A percentile compares a stretch with the other conserved stretches of the same genome.
These are phyloP conservation scores for Phytopythium helicoides DNA, from an alignment of 352 stramenopile species.

Conservation along the genomic window DNA sequence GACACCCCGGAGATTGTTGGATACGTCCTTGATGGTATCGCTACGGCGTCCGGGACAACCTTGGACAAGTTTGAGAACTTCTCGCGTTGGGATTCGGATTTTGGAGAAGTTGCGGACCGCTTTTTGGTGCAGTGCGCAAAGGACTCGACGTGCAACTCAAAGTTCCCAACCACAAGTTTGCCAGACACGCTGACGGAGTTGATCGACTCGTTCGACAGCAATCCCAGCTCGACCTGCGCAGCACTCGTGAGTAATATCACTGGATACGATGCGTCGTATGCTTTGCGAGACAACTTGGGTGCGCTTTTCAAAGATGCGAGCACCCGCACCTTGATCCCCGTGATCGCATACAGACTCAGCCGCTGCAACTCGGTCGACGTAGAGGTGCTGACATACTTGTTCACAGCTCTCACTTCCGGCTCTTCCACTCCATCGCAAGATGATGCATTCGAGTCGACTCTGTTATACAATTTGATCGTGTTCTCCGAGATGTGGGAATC, in stretches of 20 bases:
- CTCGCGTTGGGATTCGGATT: conserved; percentile 34
- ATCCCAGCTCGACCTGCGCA: conserved; percentile 27
- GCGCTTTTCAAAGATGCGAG: conserved; percentile 17
- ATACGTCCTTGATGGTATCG: conserved; percentile 47
- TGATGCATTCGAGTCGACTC: conserved; percentile 16
- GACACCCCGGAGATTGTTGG: conserved; percentile 29
- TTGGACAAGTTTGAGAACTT: conserved; percentile 28
- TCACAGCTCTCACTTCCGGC: conserved; percentile 10
- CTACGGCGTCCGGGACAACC: conserved; percentile 31
- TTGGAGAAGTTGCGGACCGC: conserved; percentile 24
- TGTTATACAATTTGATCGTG: conserved; percentile 49
- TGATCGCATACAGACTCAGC: conserved; percentile 30
- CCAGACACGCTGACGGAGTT: conserved; percentile 16
- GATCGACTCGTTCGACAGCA: conserved; percentile 18
- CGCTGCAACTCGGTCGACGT: conserved; percentile 28
- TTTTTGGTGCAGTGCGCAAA: conserved; percentile 24
- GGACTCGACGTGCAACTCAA: conserved; percentile 12
- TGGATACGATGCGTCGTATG: conserved; percentile 21
- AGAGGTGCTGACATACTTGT: conserved; percentile 20
- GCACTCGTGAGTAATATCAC: too few species aligned
- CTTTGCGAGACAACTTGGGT: conserved; percentile 20
- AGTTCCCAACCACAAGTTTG: conserved; percentile 15
- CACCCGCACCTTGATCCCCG: conserved; percentile 30
- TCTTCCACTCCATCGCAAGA: conserved; percentile 11
- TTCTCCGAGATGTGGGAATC: conserved; percentile 61